Evolutionary conservation across 768 basidiomycete genomes (phyloP), one percentile per base, ranked within the genome.

Genomic region (Lentinula raphanica): DNA sequence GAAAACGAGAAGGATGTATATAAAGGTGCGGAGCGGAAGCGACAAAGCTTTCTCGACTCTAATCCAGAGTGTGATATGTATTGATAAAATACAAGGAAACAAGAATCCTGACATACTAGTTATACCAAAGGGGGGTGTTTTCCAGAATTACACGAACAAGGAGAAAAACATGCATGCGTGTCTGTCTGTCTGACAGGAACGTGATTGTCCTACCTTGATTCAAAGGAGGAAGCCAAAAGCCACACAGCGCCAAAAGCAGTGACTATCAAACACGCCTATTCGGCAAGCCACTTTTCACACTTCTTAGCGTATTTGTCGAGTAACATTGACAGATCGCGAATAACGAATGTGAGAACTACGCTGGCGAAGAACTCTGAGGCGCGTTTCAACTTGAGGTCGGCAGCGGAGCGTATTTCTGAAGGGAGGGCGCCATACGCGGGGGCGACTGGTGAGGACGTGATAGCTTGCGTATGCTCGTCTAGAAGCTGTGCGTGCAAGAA

Each of bases 251-350:
- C n/a, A n/a, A n/a, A n/a, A n/a, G n/a, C n/a, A n/a, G n/a, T n/a
- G n/a, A n/a, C n/a, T n/a, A n/a, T n/a, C n/a, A n/a, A n/a, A n/a
- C n/a, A n/a, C 0, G 49, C 49, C 78, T 77, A 93, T 68, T 94
- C 92, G 36, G 85, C 89, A 36, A 93, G 79, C 90, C 91, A 92
- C 72, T 92, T 92, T 74, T 92, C 92, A 72, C 90, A 92, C 70
- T 91, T 90, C 80, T 94, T 94, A 62, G 87, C 89, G 70, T 94
- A 94, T 74, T 95, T 94, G 77, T 95, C 94, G 60, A 95, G 77
- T 50, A 95, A 73, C 65, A 88, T 85, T 40, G 90, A 90, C 62
- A 94, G 78, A 69, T 94, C 92, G 54, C 86, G 85, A 65, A 96
- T 85, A 65, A 96, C 92, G 68, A 96, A 94, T 17, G 90, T 90